Percentiles rank a stretch among this genome's conserved stretches.
Conservation (phyloP, 2,329 filamentous ascomycete species). For the Apiospora sp. region DNA sequence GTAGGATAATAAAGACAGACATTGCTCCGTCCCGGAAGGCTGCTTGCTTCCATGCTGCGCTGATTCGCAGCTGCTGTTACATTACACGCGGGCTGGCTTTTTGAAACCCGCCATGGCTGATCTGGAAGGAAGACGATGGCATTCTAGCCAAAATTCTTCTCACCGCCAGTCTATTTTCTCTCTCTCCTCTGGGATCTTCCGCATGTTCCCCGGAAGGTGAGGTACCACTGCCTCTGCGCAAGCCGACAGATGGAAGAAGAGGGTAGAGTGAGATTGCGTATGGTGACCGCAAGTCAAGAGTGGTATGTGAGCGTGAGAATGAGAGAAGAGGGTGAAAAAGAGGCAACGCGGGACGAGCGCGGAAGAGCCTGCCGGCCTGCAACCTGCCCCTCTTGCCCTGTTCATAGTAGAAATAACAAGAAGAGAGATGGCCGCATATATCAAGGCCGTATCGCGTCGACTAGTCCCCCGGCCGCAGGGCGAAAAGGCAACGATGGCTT, state of each 20-base stretch:
- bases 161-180: conserved; percentile 18
- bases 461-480: conserved; percentile 1
- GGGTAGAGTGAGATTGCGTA: background rate
- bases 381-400: background rate
- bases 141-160: background rate
- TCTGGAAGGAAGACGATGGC: background rate
- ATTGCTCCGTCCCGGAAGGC: conserved; percentile 1
- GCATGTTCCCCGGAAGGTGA: background rate
- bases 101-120: conserved; percentile 15
- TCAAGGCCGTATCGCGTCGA: conserved; percentile 7
- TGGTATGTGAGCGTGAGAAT: background rate
- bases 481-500: background rate
- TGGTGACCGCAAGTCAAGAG: background rate
- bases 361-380: background rate
- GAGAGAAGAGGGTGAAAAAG: background rate
- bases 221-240: background rate
- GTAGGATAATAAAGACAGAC: conserved; percentile 22
- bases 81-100: conserved; percentile 5
- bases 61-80: conserved; percentile 18
- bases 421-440: conserved; percentile 22
- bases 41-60: background rate
- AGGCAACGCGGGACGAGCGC: conserved; percentile 8
- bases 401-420: background rate
- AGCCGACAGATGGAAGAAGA: background rate
- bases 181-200: conserved; percentile 15